These are phyloP conservation scores for Plasmodium falciparum DNA, from an alignment of 169 alveolate genomes.

Conservation along the genomic window DNA sequence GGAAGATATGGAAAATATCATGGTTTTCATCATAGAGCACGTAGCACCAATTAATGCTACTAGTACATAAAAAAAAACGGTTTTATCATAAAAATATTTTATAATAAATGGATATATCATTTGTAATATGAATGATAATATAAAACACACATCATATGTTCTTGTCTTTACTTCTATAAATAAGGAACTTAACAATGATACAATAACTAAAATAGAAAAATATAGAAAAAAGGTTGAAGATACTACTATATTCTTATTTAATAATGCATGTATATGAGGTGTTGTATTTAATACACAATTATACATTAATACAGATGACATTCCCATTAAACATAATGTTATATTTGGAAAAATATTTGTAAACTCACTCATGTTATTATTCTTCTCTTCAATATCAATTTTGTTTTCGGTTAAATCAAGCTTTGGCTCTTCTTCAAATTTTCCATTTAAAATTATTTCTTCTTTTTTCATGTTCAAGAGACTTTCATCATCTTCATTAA, in stretches of 20 bases:
- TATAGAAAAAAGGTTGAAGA: slow-evolving; percentile 65
- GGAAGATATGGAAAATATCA: slow-evolving; percentile 62
- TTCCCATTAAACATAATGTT: slow-evolving; percentile 68
- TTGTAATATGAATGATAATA: slow-evolving; percentile 41
- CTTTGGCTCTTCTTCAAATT: not conserved
- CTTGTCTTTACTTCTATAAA: slow-evolving; percentile 50
- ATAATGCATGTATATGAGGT: slow-evolving; percentile 65
- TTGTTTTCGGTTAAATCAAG: not conserved
- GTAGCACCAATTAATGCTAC: slow-evolving; percentile 34
- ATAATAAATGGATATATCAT: slow-evolving; percentile 29
- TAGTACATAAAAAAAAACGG: slow-evolving; percentile 30
- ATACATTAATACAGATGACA: slow-evolving; percentile 59
- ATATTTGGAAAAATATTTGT: slow-evolving; percentile 34
- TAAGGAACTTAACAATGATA: slow-evolving; percentile 54
- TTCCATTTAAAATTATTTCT: not conserved
- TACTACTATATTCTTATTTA: slow-evolving; percentile 42
- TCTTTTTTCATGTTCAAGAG: not conserved
- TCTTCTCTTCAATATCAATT: not conserved
- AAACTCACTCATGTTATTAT: not conserved
- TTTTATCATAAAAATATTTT: slow-evolving; percentile 45
- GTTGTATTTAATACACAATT: slow-evolving; percentile 69
- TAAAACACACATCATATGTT: slow-evolving; percentile 53
- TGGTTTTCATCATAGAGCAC: slow-evolving; percentile 63
- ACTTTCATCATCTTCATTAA: not conserved
- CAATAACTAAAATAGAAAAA: slow-evolving; percentile 34